A percentile compares a stretch with the other conserved stretches of the same genome.
Conservation (phyloP, 306 rosid genomes). For the Prunus armeniaca region DNA sequence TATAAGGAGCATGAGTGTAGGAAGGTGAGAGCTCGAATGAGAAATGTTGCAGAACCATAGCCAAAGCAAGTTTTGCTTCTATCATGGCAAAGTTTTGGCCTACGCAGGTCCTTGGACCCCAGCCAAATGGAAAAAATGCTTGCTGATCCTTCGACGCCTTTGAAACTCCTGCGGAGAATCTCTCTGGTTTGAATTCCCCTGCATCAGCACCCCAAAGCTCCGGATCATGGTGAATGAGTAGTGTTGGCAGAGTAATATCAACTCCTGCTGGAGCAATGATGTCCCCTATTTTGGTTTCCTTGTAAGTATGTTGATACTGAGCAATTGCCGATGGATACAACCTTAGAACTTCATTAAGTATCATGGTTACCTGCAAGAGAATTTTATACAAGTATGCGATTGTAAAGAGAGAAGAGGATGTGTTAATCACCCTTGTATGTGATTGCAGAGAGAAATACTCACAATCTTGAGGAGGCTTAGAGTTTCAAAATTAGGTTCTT, state of each 20-base stretch:
- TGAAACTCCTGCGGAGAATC: constrained; percentile 43
- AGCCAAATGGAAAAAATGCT: constrained; percentile 50
- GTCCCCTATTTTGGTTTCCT: constrained; percentile 35
- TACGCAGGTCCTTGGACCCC: constrained; percentile 52
- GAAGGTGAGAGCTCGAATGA: constrained; percentile 46
- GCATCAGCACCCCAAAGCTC: constrained; percentile 47
- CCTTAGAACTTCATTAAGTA: constrained; percentile 51
- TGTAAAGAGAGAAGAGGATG: too few species aligned
- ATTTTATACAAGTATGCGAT: not conserved
- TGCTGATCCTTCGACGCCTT: constrained; percentile 37
- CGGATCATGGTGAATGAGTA: constrained; percentile 47
- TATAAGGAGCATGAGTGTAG: constrained; percentile 44
- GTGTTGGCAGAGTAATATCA: constrained; percentile 41
- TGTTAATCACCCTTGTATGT: not conserved
- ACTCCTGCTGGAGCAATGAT: constrained; percentile 43
- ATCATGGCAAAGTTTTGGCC: constrained; percentile 48
- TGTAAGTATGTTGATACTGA: constrained; percentile 37
- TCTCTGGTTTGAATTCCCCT: constrained; percentile 50
- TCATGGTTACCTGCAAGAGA: constrained; percentile 44
- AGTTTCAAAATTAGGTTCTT: constrained; percentile 37
- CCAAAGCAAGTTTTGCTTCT: constrained; percentile 45
- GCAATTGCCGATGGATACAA: constrained; percentile 53
- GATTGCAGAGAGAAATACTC: constrained; percentile 11
- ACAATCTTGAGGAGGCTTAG: constrained; percentile 44
- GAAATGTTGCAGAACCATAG: constrained; percentile 43